Conservation (phyloP, 495 filamentous ascomycete genomes). For the Hypoxylon fuscum region DNA sequence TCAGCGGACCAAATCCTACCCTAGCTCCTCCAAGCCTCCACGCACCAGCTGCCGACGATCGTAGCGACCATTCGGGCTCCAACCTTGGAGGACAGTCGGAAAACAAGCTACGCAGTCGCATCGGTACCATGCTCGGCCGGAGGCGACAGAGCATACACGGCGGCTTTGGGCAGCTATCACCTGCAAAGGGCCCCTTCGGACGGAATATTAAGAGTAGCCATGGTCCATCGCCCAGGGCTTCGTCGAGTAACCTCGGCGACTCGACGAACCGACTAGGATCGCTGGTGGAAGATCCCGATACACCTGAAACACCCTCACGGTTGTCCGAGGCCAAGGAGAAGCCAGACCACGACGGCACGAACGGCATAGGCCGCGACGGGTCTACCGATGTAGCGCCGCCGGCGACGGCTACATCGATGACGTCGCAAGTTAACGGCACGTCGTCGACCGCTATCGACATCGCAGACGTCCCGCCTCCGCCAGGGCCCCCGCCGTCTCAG, state of each 20-base stretch:
- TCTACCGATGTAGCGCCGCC: constrained; percentile 41
- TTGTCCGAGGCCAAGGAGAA: constrained; percentile 46
- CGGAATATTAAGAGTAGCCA: constrained; percentile 60
- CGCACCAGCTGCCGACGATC: constrained; percentile 57
- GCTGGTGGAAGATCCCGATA: constrained; percentile 58
- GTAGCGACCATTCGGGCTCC: constrained; percentile 68
- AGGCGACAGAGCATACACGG: constrained; percentile 67
- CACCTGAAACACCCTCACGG: constrained; percentile 39
- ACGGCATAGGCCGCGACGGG: constrained; percentile 48
- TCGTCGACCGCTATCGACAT: constrained; percentile 47
- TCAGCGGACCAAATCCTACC: constrained; percentile 43
- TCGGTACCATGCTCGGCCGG: constrained; percentile 82
- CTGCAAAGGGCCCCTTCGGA: constrained; percentile 62
- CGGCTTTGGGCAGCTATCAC: constrained; percentile 57
- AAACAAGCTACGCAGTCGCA: constrained; percentile 67
- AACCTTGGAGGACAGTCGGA: constrained; percentile 60
- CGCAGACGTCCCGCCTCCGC: constrained; percentile 57
- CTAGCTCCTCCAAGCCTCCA: constrained; percentile 38
- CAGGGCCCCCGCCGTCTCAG: constrained; percentile 57
- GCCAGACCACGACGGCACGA: constrained; percentile 54
- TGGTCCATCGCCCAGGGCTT: constrained; percentile 59
- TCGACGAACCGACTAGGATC: constrained; percentile 61
- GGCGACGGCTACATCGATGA: constrained; percentile 36
- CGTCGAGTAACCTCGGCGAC: constrained; percentile 64
- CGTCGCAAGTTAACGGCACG: constrained; percentile 51